Base-by-base conservation (phyloP, 2,329 filamentous ascomycete species). In the Ophiostoma angusticollis region DNA sequence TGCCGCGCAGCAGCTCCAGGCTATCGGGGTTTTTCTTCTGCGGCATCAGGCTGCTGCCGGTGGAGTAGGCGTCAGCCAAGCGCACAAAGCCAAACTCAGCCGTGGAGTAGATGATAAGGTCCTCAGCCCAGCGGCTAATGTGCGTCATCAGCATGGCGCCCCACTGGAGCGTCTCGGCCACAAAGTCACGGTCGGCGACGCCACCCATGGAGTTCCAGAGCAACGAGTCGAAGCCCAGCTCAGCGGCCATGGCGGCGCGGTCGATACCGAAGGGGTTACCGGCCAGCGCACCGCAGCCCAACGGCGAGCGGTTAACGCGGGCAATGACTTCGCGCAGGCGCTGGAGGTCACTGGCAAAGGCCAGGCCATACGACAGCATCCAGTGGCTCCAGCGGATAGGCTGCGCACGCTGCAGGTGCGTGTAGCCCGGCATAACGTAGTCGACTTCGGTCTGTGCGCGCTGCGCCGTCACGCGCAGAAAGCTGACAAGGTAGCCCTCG, bases 191-290 rank as follows among this genome's bases (percentile, higher is more conserved):
- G 58, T 87, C 82, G 13, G 72, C 76, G 8, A 85, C 79, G 30
- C 74, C 78, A 40, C 72, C 73, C 73, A 93, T 80, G 1, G 75
- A 82, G 65, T 91, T 91, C 65, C 73, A 78, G 41, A 83, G 64
- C 18, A 89, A 60, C 4, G 74, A 74, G 4, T 82, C 76, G 51
- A 93, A 93, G 21, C 83, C 83, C 4, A 93, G 72, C 59, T 93
- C 84, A 57, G 77, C 65, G 5, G 83, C 79, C 65, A 93, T 84
- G 37, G 74, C 73, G 38, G 79, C 71, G n/a, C 84, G 72, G 55
- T 91, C 83, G 51, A 93, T 82, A 50, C 73, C 69, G 59, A 93
- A 93, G 0, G 80, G 74, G 59, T 93, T 93, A 37, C 84, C 84
- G 2, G 83, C 82, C 9, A 93, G 64, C 2, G 84, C 84, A 48